Conservation (phyloP, 805 yeast genomes). For the Cyberlindnera galapagoensis region DNA sequence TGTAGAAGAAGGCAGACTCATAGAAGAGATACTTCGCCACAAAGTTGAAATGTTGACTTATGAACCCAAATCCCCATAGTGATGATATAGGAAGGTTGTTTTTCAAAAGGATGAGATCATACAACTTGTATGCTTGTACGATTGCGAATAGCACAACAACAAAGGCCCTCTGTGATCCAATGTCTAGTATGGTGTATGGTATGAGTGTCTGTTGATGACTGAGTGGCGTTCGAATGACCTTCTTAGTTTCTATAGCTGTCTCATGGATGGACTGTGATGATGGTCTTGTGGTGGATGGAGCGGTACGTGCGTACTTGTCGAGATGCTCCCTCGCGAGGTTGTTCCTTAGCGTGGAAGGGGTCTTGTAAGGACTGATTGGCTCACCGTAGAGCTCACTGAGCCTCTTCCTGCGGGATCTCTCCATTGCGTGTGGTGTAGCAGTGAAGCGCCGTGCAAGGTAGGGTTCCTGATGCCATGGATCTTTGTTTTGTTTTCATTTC, state of each 20-base stretch:
- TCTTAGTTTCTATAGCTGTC: constrained; percentile 3
- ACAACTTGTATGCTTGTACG: constrained; percentile 82
- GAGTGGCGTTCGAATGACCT: not conserved
- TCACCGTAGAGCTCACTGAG: constrained; percentile 23
- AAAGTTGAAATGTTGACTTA: constrained; percentile 49
- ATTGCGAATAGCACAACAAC: constrained; percentile 59
- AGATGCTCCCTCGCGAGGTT: constrained; percentile 13
- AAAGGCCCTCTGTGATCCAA: constrained; percentile 69
- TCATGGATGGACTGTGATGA: not conserved
- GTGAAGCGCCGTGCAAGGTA: not conserved
- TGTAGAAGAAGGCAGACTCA: constrained; percentile 66
- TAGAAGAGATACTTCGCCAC: constrained; percentile 63
- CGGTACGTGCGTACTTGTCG: constrained; percentile 2
- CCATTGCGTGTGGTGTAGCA: constrained; percentile 14
- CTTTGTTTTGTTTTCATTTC: no score
- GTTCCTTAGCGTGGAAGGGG: constrained; percentile 14
- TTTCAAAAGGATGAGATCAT: constrained; percentile 59
- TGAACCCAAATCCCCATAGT: constrained; percentile 29
- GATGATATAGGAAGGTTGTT: constrained; percentile 31
- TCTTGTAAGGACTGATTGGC: constrained; percentile 11
- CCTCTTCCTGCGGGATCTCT: constrained; percentile 25
- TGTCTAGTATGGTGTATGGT: constrained; percentile 60
- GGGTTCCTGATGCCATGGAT: no score
- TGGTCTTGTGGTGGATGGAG: constrained; percentile 1
- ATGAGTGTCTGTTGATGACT: constrained; percentile 43